Base-by-base conservation (phyloP, 2,329 filamentous ascomycete species). In the Rutstroemia sp. region DNA sequence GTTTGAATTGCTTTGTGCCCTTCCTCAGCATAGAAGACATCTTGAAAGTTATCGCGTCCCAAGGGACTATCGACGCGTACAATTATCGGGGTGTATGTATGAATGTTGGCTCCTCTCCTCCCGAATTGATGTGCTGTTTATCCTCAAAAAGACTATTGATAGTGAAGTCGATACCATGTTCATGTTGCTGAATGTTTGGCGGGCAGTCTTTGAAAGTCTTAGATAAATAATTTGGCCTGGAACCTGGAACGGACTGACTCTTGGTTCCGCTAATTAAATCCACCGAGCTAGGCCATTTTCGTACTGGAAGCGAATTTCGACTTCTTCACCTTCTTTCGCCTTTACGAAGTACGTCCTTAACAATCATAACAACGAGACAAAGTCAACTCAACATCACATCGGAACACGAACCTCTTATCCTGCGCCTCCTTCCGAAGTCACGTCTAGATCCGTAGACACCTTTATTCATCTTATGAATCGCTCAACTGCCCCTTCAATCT, bases 1-100 rank as follows among this genome's bases (percentile, higher is more conserved):
- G 86, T 69, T 87, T 62, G 74, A 90, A 89, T 2, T 52, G 52
- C 49, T 65, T 67, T 23, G 21, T 51, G 27, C 54, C 54, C 47
- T 56, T 56, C 14, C 49, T 56, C 8, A 56, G 21, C 54, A 56
- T 56, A 21, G 54, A 56, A 52, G 49, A 52, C 54, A 56, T 56
- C 51, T 53, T 52, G 55, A 44, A 42, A 27, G 18, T 54, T 45
- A 44, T 49, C 21, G n/a, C 27, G 19, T 37, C 23, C 52, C 30
- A 12, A 34, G 30, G 30, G 30, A 34, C 30, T 34, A 34, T 34
- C 30, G 3, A 12, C 10, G 30, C 30, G 30, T 34, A 34, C 9
- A 12, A 4, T 34, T 12, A 34, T 34, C 12, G 30, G 2, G 30
- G 12, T 34, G 3, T 34, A 34, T 34, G 9, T 34, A 4, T 12